phyloP scores from a whole-genome alignment of 257 asterid species.

The Nicotiana tomentosiformis region DNA sequence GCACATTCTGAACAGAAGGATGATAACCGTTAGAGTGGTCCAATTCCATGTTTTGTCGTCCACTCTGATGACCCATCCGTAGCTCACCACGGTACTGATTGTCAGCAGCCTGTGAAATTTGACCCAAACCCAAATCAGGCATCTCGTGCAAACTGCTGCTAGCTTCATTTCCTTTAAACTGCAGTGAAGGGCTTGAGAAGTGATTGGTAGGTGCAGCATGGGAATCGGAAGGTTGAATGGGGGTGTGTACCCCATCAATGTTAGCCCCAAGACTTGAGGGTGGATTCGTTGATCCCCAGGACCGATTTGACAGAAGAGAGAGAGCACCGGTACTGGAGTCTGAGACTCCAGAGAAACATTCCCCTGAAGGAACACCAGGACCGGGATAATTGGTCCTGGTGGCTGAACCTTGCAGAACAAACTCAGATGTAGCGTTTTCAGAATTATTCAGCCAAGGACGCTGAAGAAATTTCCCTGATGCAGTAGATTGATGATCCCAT shows the following conservation, averaged over 20 bases:
- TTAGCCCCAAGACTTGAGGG: conserved; percentile 43
- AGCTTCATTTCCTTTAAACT: conserved; percentile 38
- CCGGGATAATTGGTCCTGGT: conserved; percentile 26
- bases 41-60: conserved; percentile 39
- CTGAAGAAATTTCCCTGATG: conserved; percentile 34
- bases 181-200: conserved; percentile 41
- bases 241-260: conserved; percentile 22
- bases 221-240: conserved; percentile 40
- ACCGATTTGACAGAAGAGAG: conserved; percentile 99
- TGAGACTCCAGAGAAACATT: conserved; percentile 42
- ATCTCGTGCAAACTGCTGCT: conserved; percentile 34
- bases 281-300: conserved; percentile 62
- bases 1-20: conserved; percentile 57
- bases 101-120: conserved; percentile 34
- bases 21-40: conserved; percentile 52
- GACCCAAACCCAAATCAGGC: conserved; percentile 53
- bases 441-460: conserved; percentile 55
- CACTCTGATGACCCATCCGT: conserved; percentile 50
- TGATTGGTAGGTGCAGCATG: conserved; percentile 34
- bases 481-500: conserved; percentile 30
- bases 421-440: conserved; percentile 34
- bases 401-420: conserved; percentile 39
- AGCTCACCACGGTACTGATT: conserved; percentile 45
- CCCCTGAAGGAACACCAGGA: conserved; percentile 41
- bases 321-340: conserved; percentile 65